Base-by-base conservation (phyloP, 148 eudicot genomes). In the Polygonum aviculare region DNA sequence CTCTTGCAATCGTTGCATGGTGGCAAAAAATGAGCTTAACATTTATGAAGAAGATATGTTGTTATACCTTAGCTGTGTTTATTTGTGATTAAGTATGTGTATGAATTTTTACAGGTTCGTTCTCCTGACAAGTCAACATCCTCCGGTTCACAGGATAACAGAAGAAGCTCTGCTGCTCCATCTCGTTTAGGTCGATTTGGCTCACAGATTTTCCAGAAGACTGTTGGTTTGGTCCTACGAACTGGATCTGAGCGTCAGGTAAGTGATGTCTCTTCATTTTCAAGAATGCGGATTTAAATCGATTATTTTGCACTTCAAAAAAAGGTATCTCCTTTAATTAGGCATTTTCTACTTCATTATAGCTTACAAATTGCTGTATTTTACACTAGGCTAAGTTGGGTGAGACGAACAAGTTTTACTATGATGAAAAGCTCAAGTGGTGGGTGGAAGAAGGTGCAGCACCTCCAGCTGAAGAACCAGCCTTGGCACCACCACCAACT, bases 381-480 rank as follows among this genome's bases (percentile, higher is more conserved):
- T 35, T 75, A 44, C 77, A 50, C 47, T 86, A 93, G 98, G 98
- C 98, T 55, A 93, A 93, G 80, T 77, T 93, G 83, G 98, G 98
- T 12, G 94, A 89, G 44, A 45, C 76, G 19, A 93, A 93, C 79
- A 93, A 88, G 80, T 93, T 93, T 69, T 88, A 89, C 80, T 93
- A 91, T 73, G 90, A 93, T 75, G 93, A 91, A 65, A 91, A 93
- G 55, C 94, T 91, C 50, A 91, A 91, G 80, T 84, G 94, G 81
- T 93, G 98, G 98, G 91, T 93, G 51, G 98, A 91, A 84, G 91
- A 93, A 90, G 98, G 98, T 78, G 89, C 79, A 62, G 93, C 83
- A 78, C 83, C 85, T 67, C 93, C 90, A 76, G 87, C 90, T 57
- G 88, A 84, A 80, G 94, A 90, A 86, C 77, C 92, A 21, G 87